Evolutionary conservation across 2,329 filamentous ascomycete genomes (phyloP).

Genomic region (Talaromyces sp.): DNA sequence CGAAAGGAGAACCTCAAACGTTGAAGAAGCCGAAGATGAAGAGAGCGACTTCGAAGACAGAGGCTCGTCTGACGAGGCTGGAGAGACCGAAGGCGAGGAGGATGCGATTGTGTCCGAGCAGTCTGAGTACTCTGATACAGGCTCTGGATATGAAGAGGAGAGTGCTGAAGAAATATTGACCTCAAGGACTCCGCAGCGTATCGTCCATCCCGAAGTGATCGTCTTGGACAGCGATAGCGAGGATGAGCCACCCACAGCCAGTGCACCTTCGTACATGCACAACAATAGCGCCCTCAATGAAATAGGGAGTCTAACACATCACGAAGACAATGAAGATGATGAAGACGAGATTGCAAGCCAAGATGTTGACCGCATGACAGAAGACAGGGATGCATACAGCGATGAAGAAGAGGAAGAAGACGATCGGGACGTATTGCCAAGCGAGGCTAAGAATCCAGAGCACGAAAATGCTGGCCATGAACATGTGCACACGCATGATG

Average conservation of each 20-base stretch:
- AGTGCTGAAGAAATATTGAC: constrained; percentile 15
- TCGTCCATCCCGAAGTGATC: constrained; percentile 35
- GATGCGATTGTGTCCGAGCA: constrained; percentile 17
- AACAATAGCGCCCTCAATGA: neutral
- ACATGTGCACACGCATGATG: neutral
- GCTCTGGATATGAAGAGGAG: constrained; percentile 22
- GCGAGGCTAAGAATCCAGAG: neutral
- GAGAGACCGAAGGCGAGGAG: constrained; percentile 17
- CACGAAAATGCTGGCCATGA: neutral
- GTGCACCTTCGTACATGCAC: neutral
- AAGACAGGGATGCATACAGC: neutral
- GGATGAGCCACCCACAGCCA: constrained; percentile 27
- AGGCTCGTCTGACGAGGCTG: constrained; percentile 21
- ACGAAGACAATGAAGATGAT: neutral
- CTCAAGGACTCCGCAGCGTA: constrained; percentile 17
- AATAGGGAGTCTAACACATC: neutral
- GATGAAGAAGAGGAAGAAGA: constrained; percentile 7
- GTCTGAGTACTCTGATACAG: constrained; percentile 1
- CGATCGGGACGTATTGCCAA: neutral
- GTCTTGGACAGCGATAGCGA: constrained; percentile 44
- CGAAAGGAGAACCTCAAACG: neutral
- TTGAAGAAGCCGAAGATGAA: constrained; percentile 20
- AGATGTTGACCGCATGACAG: neutral
- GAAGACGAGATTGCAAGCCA: neutral
- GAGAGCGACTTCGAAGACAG: constrained; percentile 19